These are phyloP conservation scores for Raddia distichophylla DNA, from an alignment of 176 grass and related monocot genomes.

Conservation along the genomic window DNA sequence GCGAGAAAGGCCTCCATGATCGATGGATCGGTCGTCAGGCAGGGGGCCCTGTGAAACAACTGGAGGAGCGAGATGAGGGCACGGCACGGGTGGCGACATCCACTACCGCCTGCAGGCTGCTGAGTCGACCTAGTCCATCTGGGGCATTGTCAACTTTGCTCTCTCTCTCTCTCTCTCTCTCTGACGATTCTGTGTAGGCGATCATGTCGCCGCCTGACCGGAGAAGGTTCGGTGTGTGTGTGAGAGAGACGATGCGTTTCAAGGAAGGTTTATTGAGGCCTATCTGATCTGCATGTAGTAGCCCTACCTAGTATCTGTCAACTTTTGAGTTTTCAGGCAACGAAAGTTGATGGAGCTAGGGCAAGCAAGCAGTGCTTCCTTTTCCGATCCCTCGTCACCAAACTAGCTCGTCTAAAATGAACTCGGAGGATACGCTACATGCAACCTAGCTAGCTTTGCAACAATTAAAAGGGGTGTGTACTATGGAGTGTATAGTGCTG, in stretches of 20 bases:
- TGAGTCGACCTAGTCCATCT: constrained; percentile 24
- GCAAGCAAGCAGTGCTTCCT: background rate
- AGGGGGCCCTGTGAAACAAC: constrained; percentile 14
- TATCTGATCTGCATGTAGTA: constrained; percentile 20
- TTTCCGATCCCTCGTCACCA: background rate
- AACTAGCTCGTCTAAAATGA: constrained; percentile 14
- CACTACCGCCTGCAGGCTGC: constrained; percentile 35
- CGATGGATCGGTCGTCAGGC: background rate
- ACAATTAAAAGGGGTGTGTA: background rate
- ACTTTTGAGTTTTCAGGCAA: constrained; percentile 4
- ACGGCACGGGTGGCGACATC: constrained; percentile 23
- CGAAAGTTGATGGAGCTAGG: constrained; percentile 15
- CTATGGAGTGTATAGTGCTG: background rate
- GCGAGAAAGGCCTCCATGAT: constrained; percentile 45
- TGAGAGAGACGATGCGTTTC: background rate
- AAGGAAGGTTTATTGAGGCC: background rate
- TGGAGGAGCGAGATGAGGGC: background rate
- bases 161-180: no score
- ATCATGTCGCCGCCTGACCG: constrained; percentile 35
- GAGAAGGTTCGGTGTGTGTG: constrained; percentile 8
- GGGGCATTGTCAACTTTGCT: constrained; percentile 36
- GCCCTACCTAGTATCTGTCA: constrained; percentile 28
- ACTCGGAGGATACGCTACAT: background rate
- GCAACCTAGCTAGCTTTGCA: constrained; percentile 10
- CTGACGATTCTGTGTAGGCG: background rate